Conservation (phyloP, 75 land plant genomes). For the Cunninghamia lanceolata region DNA sequence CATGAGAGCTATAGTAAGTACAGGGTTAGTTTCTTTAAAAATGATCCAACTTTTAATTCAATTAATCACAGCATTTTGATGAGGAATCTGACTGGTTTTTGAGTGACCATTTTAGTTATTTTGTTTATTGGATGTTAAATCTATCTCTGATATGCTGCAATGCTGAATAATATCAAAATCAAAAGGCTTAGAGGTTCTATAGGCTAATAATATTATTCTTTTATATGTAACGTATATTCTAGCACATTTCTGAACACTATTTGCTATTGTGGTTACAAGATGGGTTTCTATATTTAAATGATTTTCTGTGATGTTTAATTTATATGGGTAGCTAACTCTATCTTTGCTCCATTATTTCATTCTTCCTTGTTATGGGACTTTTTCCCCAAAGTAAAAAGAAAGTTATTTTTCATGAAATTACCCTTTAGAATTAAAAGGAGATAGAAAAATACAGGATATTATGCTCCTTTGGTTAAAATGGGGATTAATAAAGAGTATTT, state of each 20-base stretch:
- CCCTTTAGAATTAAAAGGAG: no score
- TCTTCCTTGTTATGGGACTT: no score
- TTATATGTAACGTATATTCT: not conserved
- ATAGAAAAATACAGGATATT: no score
- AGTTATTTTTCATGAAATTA: no score
- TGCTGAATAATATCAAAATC: not conserved
- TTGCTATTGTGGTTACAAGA: not conserved
- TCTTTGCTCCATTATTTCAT: not conserved
- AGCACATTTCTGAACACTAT: not conserved
- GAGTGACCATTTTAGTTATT: not conserved
- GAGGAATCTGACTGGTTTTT: not conserved
- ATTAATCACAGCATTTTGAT: not conserved
- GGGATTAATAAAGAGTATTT: no score
- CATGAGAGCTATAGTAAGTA: constrained; percentile 79
- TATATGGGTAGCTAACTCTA: not conserved
- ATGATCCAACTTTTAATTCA: not conserved
- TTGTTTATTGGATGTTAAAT: not conserved
- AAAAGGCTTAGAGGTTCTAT: not conserved
- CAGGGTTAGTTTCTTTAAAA: not conserved
- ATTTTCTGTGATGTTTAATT: not conserved
- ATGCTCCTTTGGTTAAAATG: no score
- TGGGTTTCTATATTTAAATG: not conserved
- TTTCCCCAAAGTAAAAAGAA: no score
- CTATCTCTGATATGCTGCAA: not conserved
- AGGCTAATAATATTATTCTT: not conserved